Conservation (phyloP, 305 asterid genomes). For the Solanum chacoense region DNA sequence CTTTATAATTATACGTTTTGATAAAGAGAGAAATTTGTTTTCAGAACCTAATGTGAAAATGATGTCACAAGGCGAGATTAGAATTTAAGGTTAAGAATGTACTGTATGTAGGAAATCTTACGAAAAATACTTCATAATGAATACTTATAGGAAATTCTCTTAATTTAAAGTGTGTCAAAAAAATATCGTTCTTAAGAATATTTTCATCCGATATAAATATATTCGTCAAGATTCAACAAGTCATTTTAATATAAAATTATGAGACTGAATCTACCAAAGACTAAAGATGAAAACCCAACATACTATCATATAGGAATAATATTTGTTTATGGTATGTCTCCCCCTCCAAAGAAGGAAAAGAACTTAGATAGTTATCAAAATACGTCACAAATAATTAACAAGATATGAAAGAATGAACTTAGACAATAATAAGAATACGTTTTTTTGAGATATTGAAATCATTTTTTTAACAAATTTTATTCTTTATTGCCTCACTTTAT, state of each 20-base stretch:
- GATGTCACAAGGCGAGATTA: neutral
- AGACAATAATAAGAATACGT: no score
- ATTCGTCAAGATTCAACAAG: no score
- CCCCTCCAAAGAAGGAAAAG: neutral
- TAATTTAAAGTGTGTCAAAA: no score
- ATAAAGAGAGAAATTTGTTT: neutral
- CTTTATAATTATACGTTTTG: no score
- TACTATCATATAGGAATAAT: neutral
- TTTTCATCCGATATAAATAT: no score
- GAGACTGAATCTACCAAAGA: neutral
- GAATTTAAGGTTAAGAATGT: no score
- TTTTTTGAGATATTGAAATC: neutral
- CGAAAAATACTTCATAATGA: no score
- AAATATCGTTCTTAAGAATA: neutral
- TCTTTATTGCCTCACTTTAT: neutral
- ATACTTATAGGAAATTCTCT: rapidly evolving
- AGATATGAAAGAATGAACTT: neutral
- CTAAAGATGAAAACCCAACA: neutral
- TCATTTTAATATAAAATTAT: no score
- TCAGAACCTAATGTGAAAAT: neutral
- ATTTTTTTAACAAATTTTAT: no score
- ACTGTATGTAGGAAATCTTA: no score
- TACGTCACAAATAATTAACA: neutral
- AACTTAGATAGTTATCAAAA: neutral
- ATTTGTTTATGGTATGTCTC: neutral